Percentiles rank a stretch among this genome's conserved stretches.
phyloP scores from a whole-genome alignment of 2,329 filamentous ascomycete genomes.

The Cladophialophora immunda region DNA sequence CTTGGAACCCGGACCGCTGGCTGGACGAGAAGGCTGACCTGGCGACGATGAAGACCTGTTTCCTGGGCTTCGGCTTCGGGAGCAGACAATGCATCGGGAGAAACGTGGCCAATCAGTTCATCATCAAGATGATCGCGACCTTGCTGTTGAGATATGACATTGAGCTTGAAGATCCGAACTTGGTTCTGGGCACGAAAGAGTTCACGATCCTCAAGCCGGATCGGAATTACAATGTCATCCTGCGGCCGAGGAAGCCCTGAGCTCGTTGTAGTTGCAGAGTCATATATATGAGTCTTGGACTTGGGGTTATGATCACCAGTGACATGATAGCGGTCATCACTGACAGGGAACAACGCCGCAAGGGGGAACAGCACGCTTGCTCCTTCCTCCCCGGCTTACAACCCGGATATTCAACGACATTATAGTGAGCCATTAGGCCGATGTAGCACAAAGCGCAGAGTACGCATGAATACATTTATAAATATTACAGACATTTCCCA shows the following conservation, averaged over 20 bases:
- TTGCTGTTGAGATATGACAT: slow-evolving; percentile 34
- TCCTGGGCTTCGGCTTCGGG: slow-evolving; percentile 33
- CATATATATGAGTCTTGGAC: neutral
- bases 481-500: too few species aligned
- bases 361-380: neutral
- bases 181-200: slow-evolving; percentile 31
- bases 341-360: neutral
- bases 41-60: slow-evolving; percentile 31
- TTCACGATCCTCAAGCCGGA: slow-evolving; percentile 36
- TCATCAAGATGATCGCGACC: slow-evolving; percentile 34
- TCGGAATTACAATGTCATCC: slow-evolving; percentile 32
- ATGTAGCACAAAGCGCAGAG: too few species aligned
- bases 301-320: neutral
- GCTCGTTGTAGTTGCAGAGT: too few species aligned
- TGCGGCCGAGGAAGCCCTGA: slow-evolving; percentile 25
- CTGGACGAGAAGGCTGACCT: slow-evolving; percentile 32
- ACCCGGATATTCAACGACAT: too few species aligned
- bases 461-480: too few species aligned
- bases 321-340: neutral
- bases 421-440: too few species aligned
- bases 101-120: slow-evolving; percentile 35
- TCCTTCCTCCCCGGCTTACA: too few species aligned
- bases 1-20: slow-evolving; percentile 37
- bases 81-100: slow-evolving; percentile 34
- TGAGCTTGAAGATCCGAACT: slow-evolving; percentile 28